phyloP scores from a whole-genome alignment of 1,284 basidiomycete genomes.

The Apiotrichum laibachii region DNA sequence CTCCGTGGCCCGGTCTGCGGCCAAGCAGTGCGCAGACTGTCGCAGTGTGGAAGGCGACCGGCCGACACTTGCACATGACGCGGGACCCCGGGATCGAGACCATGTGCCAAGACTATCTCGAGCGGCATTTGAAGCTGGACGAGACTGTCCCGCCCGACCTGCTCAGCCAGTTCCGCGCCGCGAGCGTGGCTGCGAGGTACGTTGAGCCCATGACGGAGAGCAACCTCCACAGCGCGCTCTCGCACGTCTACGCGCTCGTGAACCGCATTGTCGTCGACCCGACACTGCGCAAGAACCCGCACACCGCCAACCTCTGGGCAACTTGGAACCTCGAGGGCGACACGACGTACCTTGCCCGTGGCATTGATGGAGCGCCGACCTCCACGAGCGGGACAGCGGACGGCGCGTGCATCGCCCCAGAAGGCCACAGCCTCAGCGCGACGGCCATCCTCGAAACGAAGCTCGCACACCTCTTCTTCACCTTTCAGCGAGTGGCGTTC shows the following conservation, averaged over 20 bases:
- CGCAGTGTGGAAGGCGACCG: not conserved
- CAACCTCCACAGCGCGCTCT: not conserved
- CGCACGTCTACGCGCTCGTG: constrained; percentile 1
- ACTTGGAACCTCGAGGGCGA: constrained; percentile 2
- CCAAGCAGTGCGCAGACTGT: not conserved
- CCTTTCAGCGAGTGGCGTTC: not conserved
- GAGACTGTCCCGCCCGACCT: not conserved
- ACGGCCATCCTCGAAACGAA: constrained; percentile 3
- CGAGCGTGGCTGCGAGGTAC: not conserved
- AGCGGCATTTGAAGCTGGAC: constrained; percentile 3
- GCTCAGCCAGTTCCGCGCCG: not conserved
- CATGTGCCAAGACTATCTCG: not conserved
- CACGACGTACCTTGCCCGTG: constrained; percentile 4
- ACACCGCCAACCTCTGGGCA: not conserved
- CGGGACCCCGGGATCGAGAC: not conserved
- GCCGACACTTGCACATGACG: not conserved
- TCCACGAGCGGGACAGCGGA: constrained; percentile 1
- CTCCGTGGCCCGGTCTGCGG: not conserved
- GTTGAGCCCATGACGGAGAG: not conserved
- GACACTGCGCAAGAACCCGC: not conserved
- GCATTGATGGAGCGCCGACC: not conserved
- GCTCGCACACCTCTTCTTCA: not conserved
- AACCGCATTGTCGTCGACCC: constrained; percentile 3
- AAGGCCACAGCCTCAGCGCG: not conserved
- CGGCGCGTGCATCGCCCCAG: not conserved